Evolutionary conservation across 148 eudicot genomes (phyloP), one percentile per base, ranked within the genome.

Genomic region (Polygonum maritimum): DNA sequence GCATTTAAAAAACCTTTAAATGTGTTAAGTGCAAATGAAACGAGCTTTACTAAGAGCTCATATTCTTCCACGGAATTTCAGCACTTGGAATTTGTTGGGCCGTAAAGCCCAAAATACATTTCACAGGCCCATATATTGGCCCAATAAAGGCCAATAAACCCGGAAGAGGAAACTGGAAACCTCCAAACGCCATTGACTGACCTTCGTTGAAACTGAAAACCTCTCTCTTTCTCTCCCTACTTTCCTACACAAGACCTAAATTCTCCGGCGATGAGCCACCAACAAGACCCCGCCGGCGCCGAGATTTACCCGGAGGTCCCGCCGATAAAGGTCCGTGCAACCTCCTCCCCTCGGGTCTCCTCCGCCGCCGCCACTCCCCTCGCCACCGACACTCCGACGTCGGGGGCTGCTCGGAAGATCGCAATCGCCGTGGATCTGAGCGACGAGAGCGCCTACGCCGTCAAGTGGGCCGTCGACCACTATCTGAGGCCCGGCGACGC

Each of bases 371-470:
- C 63, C 63, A 57, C 63, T 21, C 69, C 69, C 69, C 82, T 85
- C 55, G 81, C 90, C 72, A 78, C 82, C 74, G 87, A 89, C 16
- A 89, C 93, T 15, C 96, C 96, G 13, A 87, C 91, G 7, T 80
- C 97, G 26, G 85, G 80, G 31, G 97, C 97, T 14, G 93, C 90
- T n/a, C 85, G 97, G 36, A 81, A 78, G 79, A 90, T 92, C 36
- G 97, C 91, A 0, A 90, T 92, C 49, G 97, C 97, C 36, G 97
- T 92, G 3, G 95, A 92, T 80, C 89, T 90, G 57, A 83, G 88
- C 82, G 95, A 90, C 78, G 97, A 92, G 76, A 86, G 90, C 15
- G 97, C 95, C 39, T 90, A 87, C 80, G 95, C 97, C 67, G 97
- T 92, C 12, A 92, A 92, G 58, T 92, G 97, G 97, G 84, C 97